These are phyloP conservation scores for Astrothelium macrocarpum DNA, from an alignment of 495 filamentous ascomycete genomes.

Conservation along the genomic window DNA sequence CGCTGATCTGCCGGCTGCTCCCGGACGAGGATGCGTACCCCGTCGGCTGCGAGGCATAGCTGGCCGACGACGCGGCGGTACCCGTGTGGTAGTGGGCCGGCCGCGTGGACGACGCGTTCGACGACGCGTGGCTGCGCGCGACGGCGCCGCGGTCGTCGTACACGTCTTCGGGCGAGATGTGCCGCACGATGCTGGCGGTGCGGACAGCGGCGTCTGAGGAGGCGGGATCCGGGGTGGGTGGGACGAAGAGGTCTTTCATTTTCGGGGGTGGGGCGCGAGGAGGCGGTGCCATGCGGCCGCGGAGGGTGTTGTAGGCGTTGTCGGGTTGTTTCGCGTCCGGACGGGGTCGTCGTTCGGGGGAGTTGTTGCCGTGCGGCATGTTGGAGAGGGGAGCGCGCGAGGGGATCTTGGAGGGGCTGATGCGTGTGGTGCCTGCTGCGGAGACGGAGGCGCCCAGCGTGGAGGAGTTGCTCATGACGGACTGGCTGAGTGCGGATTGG, in stretches of 20 bases:
- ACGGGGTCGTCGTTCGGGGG: constrained; percentile 55
- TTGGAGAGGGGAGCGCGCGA: constrained; percentile 58
- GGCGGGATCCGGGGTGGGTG: constrained; percentile 46
- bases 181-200: constrained; percentile 63
- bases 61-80: too few relatives aligned
- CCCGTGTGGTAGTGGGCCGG: too few relatives aligned
- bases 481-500: constrained; percentile 44
- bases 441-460: constrained; percentile 16
- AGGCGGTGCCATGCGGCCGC: constrained; percentile 47
- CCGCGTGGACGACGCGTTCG: constrained; percentile 36
- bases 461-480: constrained; percentile 20
- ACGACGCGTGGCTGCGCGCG: constrained; percentile 42
- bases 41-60: too few relatives aligned
- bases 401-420: constrained; percentile 72
- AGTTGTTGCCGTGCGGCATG: constrained; percentile 72
- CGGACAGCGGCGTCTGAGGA: constrained; percentile 27
- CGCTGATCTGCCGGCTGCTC: constrained; percentile 17
- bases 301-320: constrained; percentile 38
- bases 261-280: constrained; percentile 71
- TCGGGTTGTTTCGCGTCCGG: constrained; percentile 29
- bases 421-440: constrained; percentile 27
- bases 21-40: constrained; percentile 11
- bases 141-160: constrained; percentile 67
- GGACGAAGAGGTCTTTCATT: constrained; percentile 75
- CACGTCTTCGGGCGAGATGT: constrained; percentile 73